Percentiles rank a stretch among this genome's conserved stretches.
phyloP scores from a whole-genome alignment of 2,329 filamentous ascomycete genomes.

The Penicillium janthinellum region DNA sequence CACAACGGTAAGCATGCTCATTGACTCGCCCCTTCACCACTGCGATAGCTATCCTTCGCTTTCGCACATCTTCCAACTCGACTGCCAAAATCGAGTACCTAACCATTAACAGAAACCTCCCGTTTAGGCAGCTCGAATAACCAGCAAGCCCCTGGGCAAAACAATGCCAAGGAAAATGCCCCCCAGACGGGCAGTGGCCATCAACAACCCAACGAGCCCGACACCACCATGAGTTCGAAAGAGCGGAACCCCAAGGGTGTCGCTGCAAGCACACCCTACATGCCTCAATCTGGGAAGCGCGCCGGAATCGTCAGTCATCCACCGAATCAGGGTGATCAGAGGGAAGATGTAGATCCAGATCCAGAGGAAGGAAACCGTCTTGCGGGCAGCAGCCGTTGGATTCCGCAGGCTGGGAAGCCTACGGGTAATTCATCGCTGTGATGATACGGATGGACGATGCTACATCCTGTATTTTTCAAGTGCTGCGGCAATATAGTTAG shows the following conservation, averaged over 20 bases:
- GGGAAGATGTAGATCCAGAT: not conserved
- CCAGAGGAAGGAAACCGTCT: slow-evolving; percentile 10
- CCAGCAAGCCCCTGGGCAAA: not conserved
- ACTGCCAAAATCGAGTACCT: too few species aligned
- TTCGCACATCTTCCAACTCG: not conserved
- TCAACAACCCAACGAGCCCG: not conserved
- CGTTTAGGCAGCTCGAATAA: not conserved
- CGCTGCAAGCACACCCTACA: not conserved
- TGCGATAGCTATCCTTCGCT: not conserved
- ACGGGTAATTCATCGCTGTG: slow-evolving; percentile 1
- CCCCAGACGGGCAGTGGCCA: not conserved
- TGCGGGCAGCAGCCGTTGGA: slow-evolving; percentile 1
- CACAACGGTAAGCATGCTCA: not conserved
- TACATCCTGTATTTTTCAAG: too few species aligned
- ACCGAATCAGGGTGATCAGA: not conserved
- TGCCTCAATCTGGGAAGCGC: not conserved
- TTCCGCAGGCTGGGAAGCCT: slow-evolving; percentile 5
- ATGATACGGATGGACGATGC: not conserved
- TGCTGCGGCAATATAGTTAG: too few species aligned
- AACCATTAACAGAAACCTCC: not conserved
- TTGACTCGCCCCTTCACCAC: not conserved
- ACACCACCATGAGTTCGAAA: not conserved
- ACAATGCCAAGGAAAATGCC: not conserved
- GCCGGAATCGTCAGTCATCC: not conserved
- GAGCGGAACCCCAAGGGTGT: not conserved